phyloP scores from a whole-genome alignment of 257 asterid species.

The Salvia hispanica region DNA sequence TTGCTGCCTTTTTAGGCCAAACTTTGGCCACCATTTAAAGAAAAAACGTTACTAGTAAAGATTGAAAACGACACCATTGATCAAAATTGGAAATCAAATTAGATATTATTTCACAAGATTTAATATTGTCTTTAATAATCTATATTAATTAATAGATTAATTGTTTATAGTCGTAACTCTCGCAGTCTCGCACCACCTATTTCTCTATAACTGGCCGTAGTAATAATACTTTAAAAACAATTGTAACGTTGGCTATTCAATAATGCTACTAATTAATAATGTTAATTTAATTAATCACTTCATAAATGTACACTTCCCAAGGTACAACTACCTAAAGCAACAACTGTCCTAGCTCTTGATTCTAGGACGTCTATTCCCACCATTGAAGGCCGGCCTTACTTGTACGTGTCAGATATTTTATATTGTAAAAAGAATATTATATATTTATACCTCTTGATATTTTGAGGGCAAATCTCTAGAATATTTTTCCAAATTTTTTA shows the following conservation, averaged over 20 bases:
- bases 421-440: too few relatives aligned
- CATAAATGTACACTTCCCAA: not conserved
- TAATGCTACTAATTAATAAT: too few relatives aligned
- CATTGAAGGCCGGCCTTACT: slow-evolving; percentile 14
- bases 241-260: not conserved
- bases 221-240: too few relatives aligned
- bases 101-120: not conserved
- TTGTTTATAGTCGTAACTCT: too few relatives aligned
- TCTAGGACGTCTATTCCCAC: slow-evolving; percentile 31
- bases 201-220: not conserved
- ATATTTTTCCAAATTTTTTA: too few relatives aligned
- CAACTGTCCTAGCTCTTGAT: slow-evolving; percentile 22
- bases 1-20: not conserved
- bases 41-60: not conserved
- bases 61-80: not conserved
- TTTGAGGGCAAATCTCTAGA: too few relatives aligned
- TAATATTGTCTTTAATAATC: not conserved
- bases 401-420: slow-evolving; percentile 28
- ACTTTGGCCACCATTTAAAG: not conserved
- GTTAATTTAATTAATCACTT: too few relatives aligned
- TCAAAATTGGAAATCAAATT: not conserved
- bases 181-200: too few relatives aligned
- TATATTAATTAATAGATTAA: too few relatives aligned
- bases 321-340: slow-evolving; percentile 25
- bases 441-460: too few relatives aligned